Evolutionary conservation across 2,329 filamentous ascomycete species (phyloP).

Genomic region (Kalmusia sp.): DNA sequence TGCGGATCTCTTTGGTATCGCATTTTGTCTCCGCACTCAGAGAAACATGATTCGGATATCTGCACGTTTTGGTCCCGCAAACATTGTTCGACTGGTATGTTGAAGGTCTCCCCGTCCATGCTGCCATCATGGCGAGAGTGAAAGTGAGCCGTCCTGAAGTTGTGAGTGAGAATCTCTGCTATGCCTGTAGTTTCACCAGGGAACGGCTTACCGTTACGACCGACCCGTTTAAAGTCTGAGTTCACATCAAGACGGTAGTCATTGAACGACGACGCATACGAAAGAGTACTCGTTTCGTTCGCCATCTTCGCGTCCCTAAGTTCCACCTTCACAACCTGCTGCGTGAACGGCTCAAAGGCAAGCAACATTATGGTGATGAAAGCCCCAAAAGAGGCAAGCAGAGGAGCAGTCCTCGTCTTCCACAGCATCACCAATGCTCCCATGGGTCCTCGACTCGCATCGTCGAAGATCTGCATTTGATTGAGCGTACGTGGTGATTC

Average conservation of each 20-base stretch:
- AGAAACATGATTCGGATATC: background rate
- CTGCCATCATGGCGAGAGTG: background rate
- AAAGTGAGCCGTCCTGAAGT: background rate
- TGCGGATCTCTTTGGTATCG: background rate
- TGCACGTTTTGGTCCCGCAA: background rate
- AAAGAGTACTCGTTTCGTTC: background rate
- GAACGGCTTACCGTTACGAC: background rate
- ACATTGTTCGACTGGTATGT: background rate
- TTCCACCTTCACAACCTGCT: conserved; percentile 23
- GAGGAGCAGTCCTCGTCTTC: conserved; percentile 12
- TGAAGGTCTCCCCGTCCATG: background rate
- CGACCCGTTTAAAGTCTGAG: background rate
- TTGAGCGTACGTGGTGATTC: conserved; percentile 20
- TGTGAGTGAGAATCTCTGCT: background rate
- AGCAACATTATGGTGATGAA: conserved; percentile 29
- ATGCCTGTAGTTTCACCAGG: background rate
- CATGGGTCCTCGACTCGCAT: conserved; percentile 36
- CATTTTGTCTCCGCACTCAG: background rate
- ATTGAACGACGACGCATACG: background rate
- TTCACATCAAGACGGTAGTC: background rate
- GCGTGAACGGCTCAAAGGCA: conserved; percentile 36
- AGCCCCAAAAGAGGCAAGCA: conserved; percentile 28
- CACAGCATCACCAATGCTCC: conserved; percentile 31
- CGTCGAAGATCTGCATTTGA: conserved; percentile 29
- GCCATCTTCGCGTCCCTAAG: background rate